Percentiles rank a stretch among this genome's conserved stretches.
Conservation (phyloP, 148 eudicot species). For the Amaranthus cruentus region DNA sequence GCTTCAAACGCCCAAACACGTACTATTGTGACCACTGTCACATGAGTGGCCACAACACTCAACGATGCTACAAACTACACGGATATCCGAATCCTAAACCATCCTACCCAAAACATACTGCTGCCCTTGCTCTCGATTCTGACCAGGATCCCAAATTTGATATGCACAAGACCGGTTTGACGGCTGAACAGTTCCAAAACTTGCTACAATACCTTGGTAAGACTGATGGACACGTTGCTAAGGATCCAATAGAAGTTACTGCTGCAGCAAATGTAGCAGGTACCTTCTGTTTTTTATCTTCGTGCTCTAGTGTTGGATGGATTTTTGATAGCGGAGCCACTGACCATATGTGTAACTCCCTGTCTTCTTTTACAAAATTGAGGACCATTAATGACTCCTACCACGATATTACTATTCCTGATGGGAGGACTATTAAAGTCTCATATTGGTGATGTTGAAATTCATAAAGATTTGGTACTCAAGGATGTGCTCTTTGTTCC, state of each 20-base stretch:
- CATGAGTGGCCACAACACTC: neutral
- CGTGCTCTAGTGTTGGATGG: neutral
- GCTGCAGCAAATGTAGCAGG: neutral
- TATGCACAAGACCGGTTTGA: too few species aligned
- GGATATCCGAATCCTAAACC: too few species aligned
- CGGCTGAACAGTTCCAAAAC: too few species aligned
- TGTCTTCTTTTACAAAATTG: neutral
- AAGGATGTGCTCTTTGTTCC: neutral
- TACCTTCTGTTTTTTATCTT: neutral
- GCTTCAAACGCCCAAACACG: too few species aligned
- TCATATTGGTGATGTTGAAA: neutral
- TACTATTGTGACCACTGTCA: neutral
- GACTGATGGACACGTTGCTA: too few species aligned
- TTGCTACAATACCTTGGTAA: too few species aligned
- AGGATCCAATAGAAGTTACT: neutral
- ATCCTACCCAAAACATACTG: too few species aligned
- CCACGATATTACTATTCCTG: neutral
- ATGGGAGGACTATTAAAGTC: neutral
- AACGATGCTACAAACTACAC: too few species aligned
- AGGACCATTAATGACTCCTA: neutral
- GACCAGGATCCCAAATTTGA: too few species aligned
- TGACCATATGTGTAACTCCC: neutral
- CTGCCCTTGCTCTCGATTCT: too few species aligned
- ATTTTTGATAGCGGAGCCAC: neutral
- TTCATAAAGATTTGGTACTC: neutral